Percentiles rank a stretch among this genome's conserved stretches.
phyloP scores from a whole-genome alignment of 257 asterid species.

The Solanum piurae region DNA sequence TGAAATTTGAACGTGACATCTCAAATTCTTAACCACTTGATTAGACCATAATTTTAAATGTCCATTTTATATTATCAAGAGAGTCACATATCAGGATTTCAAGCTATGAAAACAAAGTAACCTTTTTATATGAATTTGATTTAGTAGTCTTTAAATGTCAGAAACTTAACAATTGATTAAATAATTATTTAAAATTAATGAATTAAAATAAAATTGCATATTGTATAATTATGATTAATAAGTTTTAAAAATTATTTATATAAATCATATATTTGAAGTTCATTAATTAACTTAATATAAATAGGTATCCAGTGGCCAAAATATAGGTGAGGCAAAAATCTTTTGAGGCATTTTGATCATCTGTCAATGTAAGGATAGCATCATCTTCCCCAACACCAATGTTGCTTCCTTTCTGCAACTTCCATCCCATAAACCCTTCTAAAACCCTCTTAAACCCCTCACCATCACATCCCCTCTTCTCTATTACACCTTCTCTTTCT shows the following conservation, averaged over 20 bases:
- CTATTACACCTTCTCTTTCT: slow-evolving; percentile 7
- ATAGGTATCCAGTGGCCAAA: not conserved
- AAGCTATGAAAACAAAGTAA: no score
- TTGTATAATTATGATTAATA: not conserved
- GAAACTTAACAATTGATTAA: not conserved
- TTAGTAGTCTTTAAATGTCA: not conserved
- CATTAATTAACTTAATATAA: not conserved
- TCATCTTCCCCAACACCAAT: not conserved
- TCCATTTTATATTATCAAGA: not conserved
- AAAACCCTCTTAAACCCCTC: slow-evolving; percentile 21
- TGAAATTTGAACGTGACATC: not conserved
- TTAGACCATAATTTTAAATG: not conserved
- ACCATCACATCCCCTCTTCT: slow-evolving; percentile 1
- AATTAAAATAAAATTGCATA: not conserved
- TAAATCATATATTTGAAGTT: no score
- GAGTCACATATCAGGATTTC: not conserved
- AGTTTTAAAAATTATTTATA: not conserved
- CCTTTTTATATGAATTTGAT: no score
- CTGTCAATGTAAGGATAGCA: not conserved
- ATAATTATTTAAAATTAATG: not conserved
- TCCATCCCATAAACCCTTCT: slow-evolving; percentile 7
- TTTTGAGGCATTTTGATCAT: not conserved
- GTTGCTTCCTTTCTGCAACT: slow-evolving; percentile 13
- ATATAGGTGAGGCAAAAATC: no score
- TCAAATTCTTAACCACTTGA: not conserved